Evolutionary conservation across 1,284 basidiomycete genomes (phyloP), one percentile per base, ranked within the genome.

Genomic region (Puccinia polysora): DNA sequence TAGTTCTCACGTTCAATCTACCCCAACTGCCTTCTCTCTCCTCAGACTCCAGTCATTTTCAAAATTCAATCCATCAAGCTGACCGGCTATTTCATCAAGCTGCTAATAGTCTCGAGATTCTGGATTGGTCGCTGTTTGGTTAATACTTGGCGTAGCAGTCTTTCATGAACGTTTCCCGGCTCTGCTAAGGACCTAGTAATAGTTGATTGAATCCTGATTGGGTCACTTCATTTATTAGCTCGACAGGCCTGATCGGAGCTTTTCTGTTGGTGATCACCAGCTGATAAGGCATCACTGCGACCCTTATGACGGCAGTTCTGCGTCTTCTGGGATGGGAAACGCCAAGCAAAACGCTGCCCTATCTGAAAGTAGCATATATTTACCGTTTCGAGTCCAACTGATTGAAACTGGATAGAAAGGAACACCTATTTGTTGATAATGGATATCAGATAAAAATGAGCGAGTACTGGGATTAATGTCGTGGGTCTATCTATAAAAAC

Each of bases 1-100:
- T 95, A 23, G 88, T 94, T 43, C 83, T 90, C 75, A 87, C 88
- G 23, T 88, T 88, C 78, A 96, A 93, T 79, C 83, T 90, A 28
- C 90, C 18, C 84, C 84, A 65, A 82, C 82, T 30, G 83, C 80
- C 3, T 49, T 28, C 58, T n/a, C n/a, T n/a, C n/a, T n/a, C n/a
- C 2, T 1, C 23, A 14, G 4, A 60, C 14, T 80, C 84, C 34
- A 80, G 77, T 34, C 79, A 80, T 73, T 82, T 76, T 79, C 79
- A 65, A 75, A 81, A 74, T 74, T 78, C 74, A 76, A 4, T 80
- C 77, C 23, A 71, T 75, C 25, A 75, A 75, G 58, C 78, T 78
- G 62, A 74, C 74, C 67, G 75, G 75, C 18, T 74, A 72, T 25
- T 83, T 84, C 23, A 80, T 83, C 75, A 76, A 78, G 47, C 60